A percentile compares a stretch with the other conserved stretches of the same genome.
Evolutionary conservation across 192 early-diverging fungal genomes (phyloP).

Genomic region (Allomyces javanicus): DNA sequence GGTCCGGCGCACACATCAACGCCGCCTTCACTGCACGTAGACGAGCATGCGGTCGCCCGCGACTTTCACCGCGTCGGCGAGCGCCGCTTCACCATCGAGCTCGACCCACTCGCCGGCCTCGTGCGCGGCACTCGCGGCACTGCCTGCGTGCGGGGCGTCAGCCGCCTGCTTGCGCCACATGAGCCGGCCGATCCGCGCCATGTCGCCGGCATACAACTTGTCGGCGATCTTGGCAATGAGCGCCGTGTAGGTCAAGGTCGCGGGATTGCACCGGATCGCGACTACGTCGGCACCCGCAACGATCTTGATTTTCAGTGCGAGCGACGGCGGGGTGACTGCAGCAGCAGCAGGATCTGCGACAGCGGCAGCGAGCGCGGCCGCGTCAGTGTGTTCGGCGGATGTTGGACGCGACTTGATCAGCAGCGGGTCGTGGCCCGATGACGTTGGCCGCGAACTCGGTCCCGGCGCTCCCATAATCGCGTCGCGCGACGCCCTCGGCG

Average conservation of each 20-base stretch:
- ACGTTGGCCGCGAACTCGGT: no score
- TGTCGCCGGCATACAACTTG: background rate
- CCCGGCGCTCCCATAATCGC: no score
- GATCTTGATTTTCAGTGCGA: background rate
- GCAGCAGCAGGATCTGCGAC: no score
- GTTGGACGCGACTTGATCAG: no score
- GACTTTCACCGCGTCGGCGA: background rate
- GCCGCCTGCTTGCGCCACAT: background rate
- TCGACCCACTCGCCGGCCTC: background rate
- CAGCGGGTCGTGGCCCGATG: no score
- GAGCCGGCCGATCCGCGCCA: background rate
- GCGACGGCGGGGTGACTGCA: background rate
- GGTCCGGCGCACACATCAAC: no score
- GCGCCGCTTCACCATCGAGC: background rate
- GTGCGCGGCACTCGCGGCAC: no score
- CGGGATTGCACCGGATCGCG: background rate
- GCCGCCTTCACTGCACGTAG: background rate
- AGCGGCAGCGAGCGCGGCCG: no score
- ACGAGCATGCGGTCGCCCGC: background rate
- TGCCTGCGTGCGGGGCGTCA: no score
- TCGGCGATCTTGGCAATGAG: background rate
- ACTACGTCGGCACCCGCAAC: background rate
- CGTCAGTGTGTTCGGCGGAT: no score
- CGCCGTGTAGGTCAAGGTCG: background rate
- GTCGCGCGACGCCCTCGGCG: no score